Base-by-base conservation (phyloP, 352 stramenopile genomes). In the Poterioochromonas sp. region DNA sequence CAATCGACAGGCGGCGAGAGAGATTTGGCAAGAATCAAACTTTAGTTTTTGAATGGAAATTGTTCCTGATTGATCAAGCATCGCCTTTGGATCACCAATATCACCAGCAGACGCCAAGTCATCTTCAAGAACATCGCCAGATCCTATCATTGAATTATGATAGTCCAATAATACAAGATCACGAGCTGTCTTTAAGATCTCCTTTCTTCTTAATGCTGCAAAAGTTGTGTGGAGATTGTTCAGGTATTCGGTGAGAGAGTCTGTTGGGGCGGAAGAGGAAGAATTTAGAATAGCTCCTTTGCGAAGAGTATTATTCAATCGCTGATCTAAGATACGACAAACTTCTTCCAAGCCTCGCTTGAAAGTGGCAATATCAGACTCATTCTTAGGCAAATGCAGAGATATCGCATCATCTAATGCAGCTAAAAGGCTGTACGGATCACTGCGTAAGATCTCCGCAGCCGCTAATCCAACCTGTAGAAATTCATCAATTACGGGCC, bases 121-220 rank as follows among this genome's bases (percentile, higher is more conserved):
- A 39, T 74, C 65, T 58, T 74, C 65, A 35, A 74, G 32, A 26
- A 34, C 65, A 54, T 74, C 65, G 32, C 65, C 65, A 29, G 58
- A 68, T 32, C 3, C 65, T 12, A 74, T 40, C 65, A 74, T 74
- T 12, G 40, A 32, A 39, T 74, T 74, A 39, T 74, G 65, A 74
- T 74, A 74, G 65, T 74, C 65, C 8, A 0, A 12, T 26, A 54
- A 40, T 1, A 74, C 40, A 26, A 74, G 37, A 2, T 15, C 20
- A 26, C 65, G 37, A 1, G 40, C 65, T 35, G 3, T n/a, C 37
- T 32, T 15, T 26, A 74, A 54, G 5, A 74, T 54, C 26, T 74
- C 65, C 32, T 54, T 37, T 35, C 65, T 3, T 74, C 40, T 74
- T 32, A 71, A 29, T 47, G 51, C 1, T 15, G 41, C 20, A 39